Conservation (phyloP, 2,329 filamentous ascomycete genomes). For the Fusarium domesticum region DNA sequence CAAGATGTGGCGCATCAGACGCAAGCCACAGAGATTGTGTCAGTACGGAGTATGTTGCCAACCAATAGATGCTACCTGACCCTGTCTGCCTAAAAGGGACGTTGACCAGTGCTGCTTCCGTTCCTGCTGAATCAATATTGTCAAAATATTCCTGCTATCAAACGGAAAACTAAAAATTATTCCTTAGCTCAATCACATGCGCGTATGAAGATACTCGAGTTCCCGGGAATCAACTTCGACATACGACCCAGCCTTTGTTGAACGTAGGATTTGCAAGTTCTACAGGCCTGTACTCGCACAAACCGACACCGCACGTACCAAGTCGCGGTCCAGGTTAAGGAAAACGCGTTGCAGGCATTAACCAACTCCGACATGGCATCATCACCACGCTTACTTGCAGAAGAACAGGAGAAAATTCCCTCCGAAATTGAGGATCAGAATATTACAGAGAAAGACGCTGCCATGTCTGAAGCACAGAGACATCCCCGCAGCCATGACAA, state of each 20-base stretch:
- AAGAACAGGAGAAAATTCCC: conserved; percentile 16
- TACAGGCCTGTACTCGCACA: neutral
- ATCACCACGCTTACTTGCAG: conserved; percentile 13
- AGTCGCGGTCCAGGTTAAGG: conserved; percentile 16
- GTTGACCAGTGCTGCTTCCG: too few relatives aligned
- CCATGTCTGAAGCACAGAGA: conserved; percentile 23
- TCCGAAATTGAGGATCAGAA: conserved; percentile 12
- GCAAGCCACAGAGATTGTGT: conserved; percentile 29
- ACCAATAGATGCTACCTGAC: too few relatives aligned
- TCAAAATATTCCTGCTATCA: too few relatives aligned
- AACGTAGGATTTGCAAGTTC: neutral
- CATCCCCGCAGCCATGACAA: conserved; percentile 23
- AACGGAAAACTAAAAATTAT: too few relatives aligned
- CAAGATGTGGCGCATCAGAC: conserved; percentile 22
- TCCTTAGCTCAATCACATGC: too few relatives aligned
- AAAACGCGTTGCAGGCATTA: conserved; percentile 9
- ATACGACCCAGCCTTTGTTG: neutral
- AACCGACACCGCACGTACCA: conserved; percentile 3
- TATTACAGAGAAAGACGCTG: conserved; percentile 13
- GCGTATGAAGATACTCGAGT: too few relatives aligned
- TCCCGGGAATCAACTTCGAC: too few relatives aligned
- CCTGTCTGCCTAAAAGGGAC: too few relatives aligned
- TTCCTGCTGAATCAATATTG: too few relatives aligned
- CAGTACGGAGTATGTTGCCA: too few relatives aligned
- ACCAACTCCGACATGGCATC: conserved; percentile 17